Base-by-base conservation (phyloP, 768 basidiomycete species). In the Termitomyces sp. region DNA sequence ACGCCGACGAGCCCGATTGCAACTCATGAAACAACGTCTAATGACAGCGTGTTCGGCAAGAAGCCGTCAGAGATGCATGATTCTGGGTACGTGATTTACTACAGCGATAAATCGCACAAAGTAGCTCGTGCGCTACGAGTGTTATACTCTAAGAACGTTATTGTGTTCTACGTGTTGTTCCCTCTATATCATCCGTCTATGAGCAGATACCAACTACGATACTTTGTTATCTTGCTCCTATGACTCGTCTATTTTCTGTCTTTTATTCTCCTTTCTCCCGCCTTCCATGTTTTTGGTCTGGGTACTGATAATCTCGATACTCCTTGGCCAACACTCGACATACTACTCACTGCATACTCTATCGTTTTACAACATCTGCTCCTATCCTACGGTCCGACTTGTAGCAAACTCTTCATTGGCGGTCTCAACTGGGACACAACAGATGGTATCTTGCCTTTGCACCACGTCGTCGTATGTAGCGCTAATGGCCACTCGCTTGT, bases 391-490 rank as follows among this genome's bases (percentile, higher is more conserved):
- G 60, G 64, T 63, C 59, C 66, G 62, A 61, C 68, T 66, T 63
- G 65, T 84, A 93, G 92, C 75, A 94, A 94, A 82, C 87, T 94
- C 83, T 94, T 94, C 79, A 87, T 94, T 73, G 92, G 92, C 68
- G 92, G 92, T 69, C 81, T 94, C 66, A 93, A 88, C 78, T 94
- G 92, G 92, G 91, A 92, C 71, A 94, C 92, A 71, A 90, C 88
- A 77, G 92, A 93, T 81, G 92, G 92, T 93, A 81, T 79, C 74
- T 67, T 68, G 66, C 70, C 67, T 72, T 59, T 70, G 67, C 64
- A 66, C 65, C 65, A 54, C 57, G 65, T 65, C 71, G 63, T 64
- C 59, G 68, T 72, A 68, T 69, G 66, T 75, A 68, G 69, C 69
- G 70, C 76, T 78, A 75, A 78, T 77, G 72, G 60, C 62, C 66